Conservation (phyloP, 768 basidiomycete genomes). For the Suillus sp. region DNA sequence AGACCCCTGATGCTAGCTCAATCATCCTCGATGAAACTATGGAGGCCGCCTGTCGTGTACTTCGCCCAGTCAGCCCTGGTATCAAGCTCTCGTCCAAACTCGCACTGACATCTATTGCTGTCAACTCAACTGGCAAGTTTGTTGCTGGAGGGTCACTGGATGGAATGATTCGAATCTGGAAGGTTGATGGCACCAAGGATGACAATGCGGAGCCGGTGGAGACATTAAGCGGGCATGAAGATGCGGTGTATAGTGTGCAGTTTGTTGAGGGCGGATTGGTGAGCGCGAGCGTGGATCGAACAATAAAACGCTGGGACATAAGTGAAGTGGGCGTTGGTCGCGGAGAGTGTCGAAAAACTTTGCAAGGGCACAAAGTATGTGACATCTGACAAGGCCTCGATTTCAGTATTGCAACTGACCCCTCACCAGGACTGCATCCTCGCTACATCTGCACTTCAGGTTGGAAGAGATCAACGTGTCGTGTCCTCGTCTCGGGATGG, state of each 20-base stretch:
- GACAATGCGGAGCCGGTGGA: slow-evolving; percentile 66
- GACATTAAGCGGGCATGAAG: slow-evolving; percentile 73
- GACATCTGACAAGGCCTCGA: slow-evolving; percentile 31
- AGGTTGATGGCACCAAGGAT: slow-evolving; percentile 56
- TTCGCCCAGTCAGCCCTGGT: slow-evolving; percentile 21
- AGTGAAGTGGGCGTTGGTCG: slow-evolving; percentile 34
- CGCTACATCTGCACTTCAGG: slow-evolving; percentile 81
- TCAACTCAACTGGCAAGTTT: slow-evolving; percentile 70
- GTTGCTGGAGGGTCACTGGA: slow-evolving; percentile 75
- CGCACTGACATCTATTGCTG: slow-evolving; percentile 73
- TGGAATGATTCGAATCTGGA: slow-evolving; percentile 81
- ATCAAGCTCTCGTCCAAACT: slow-evolving; percentile 23
- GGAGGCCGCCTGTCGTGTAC: slow-evolving; percentile 44
- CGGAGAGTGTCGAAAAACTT: slow-evolving; percentile 52
- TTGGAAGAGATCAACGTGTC: slow-evolving; percentile 78
- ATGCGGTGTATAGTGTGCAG: slow-evolving; percentile 86
- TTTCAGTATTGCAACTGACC: slow-evolving; percentile 5
- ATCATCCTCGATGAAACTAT: slow-evolving; percentile 50
- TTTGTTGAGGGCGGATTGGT: slow-evolving; percentile 93
- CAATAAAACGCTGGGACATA: slow-evolving; percentile 86
- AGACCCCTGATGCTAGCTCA: slow-evolving; percentile 26
- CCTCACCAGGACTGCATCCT: slow-evolving; percentile 64
- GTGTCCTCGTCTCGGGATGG: slow-evolving; percentile 97
- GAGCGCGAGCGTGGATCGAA: slow-evolving; percentile 89
- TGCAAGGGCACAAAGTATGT: slow-evolving; percentile 76